Conservation (phyloP, 1,284 basidiomycete species). For the Tilletia setariae region DNA sequence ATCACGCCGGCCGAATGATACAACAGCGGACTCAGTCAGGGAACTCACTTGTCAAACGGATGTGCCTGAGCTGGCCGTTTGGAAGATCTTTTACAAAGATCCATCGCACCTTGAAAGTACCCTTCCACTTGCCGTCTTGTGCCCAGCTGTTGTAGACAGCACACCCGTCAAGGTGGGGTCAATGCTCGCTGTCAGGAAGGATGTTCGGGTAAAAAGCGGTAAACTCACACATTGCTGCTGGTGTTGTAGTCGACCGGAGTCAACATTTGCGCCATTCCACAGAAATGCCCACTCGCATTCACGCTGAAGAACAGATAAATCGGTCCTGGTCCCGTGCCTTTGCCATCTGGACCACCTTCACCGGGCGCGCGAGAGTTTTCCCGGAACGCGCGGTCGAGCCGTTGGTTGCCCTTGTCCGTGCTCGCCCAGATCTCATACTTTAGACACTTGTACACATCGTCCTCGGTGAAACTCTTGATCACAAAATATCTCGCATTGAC, state of each 20-base stretch:
- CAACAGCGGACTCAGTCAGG: neutral
- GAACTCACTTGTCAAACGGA: slow-evolving; percentile 26
- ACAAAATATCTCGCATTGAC: slow-evolving; percentile 46
- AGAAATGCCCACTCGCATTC: slow-evolving; percentile 52
- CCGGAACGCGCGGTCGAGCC: slow-evolving; percentile 36
- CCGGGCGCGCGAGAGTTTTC: slow-evolving; percentile 10
- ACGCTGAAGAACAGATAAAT: slow-evolving; percentile 53
- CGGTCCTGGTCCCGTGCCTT: slow-evolving; percentile 21
- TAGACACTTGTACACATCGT: slow-evolving; percentile 50
- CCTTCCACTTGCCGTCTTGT: slow-evolving; percentile 53
- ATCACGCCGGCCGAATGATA: neutral
- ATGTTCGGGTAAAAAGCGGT: neutral
- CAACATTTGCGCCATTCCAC: slow-evolving; percentile 52
- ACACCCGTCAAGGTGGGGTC: neutral
- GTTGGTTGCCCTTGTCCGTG: slow-evolving; percentile 52
- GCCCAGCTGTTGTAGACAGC: slow-evolving; percentile 37
- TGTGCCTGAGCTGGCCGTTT: slow-evolving; percentile 46
- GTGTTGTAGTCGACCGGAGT: slow-evolving; percentile 49
- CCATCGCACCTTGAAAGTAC: slow-evolving; percentile 51
- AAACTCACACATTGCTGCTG: slow-evolving; percentile 26
- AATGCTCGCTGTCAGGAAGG: neutral
- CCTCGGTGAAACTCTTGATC: slow-evolving; percentile 53
- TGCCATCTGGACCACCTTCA: neutral
- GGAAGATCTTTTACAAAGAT: slow-evolving; percentile 53
- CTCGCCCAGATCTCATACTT: slow-evolving; percentile 52